Base-by-base conservation (phyloP, 495 filamentous ascomycete species). In the Penicillium antarcticum region DNA sequence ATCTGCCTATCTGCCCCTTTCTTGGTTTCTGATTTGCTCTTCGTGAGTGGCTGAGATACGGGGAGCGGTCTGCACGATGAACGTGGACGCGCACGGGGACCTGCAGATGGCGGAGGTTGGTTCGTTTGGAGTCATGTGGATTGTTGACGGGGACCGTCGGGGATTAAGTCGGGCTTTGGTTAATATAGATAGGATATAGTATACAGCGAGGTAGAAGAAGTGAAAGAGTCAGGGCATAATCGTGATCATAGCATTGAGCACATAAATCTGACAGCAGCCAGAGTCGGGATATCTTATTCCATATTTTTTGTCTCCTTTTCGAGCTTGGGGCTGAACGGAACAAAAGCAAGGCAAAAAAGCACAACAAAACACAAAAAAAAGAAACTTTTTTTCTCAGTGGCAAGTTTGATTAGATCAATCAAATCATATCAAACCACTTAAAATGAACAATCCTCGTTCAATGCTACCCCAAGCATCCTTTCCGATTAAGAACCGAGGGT, bases 401-500 rank as follows among this genome's bases (percentile, higher is more conserved):
- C 24, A 32, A 26, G 23, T 37, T 16, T 5, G 35, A 32, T 39
- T 14, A 44, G 29, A 45, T 35, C 8, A 7, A 45, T 45, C 43
- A 35, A 35, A 45, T 35, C 43, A 23, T 13, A 35, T 13, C 42
- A 45, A 33, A 36, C 10, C 45, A 36, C 43, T 33, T 34, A 34
- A 40, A 48, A 29, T 41, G 29, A 41, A 46, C 18, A 16, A 48
- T 37, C 46, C 46, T 49, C 46, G 51, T 42, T 41, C 37, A 33
- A 35, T 54, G 31, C 32, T 52, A 40, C 35, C 36, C 35, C 38
- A 47, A 39, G 45, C 50, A 57, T 57, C 50, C 50, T 36, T 55
- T 51, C 52, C 56, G 44, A 62, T 62, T 62, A 62, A 51, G 51
- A 55, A 55, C 57, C 48, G 42, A 42, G 40, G 40, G 42, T 39